These are phyloP conservation scores for Backusella macrospora DNA, from an alignment of 192 early-diverging fungal species.

Conservation along the genomic window DNA sequence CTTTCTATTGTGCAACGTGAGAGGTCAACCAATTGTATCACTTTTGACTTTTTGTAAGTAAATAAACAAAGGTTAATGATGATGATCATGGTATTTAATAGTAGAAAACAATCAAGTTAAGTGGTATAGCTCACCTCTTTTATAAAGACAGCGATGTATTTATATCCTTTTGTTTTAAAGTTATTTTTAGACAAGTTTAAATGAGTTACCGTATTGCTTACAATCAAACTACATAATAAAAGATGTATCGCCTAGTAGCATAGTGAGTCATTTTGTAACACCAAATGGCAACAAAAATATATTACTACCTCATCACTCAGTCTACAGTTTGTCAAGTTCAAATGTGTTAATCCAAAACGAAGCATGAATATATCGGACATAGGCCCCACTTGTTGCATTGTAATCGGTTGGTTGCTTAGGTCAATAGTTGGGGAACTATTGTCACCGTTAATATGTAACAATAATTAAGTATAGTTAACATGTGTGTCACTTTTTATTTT, in stretches of 20 bases:
- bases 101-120: too few species aligned
- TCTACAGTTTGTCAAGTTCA: constrained; percentile 69
- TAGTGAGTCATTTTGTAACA: constrained; percentile 8
- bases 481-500: neutral
- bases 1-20: constrained; percentile 18
- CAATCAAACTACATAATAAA: constrained; percentile 69
- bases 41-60: constrained; percentile 19
- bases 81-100: too few species aligned
- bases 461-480: neutral
- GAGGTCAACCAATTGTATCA: constrained; percentile 8
- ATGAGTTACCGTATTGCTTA: constrained; percentile 64
- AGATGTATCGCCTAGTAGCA: constrained; percentile 55
- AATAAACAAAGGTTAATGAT: neutral
- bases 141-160: constrained; percentile 73
- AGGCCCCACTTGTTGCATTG: constrained; percentile 60
- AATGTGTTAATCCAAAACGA: constrained; percentile 67
- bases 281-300: neutral
- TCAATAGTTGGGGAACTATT: constrained; percentile 24
- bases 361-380: constrained; percentile 77
- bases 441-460: neutral
- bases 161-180: constrained; percentile 69
- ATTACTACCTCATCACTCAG: constrained; percentile 67
- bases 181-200: constrained; percentile 71
- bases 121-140: constrained; percentile 52
- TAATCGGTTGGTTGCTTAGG: constrained; percentile 45